Evolutionary conservation across 1,284 basidiomycete species (phyloP).

Genomic region (Rhodotorula sp.): DNA sequence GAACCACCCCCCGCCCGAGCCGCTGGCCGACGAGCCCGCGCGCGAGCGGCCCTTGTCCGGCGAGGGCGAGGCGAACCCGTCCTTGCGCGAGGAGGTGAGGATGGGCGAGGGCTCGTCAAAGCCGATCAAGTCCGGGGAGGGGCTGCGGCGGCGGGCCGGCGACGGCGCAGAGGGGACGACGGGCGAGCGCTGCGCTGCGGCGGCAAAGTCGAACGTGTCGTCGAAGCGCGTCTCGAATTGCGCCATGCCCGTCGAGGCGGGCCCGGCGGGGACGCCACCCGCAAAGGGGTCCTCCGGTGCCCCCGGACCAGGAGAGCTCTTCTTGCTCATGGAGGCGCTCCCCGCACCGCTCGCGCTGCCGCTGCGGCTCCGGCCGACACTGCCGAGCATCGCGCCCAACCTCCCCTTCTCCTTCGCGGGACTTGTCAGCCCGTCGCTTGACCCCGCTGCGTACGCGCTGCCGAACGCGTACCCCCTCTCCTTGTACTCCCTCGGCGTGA

Average conservation of each 20-base stretch:
- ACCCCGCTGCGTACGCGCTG: slow-evolving; percentile 21
- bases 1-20: neutral
- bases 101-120: neutral
- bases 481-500: slow-evolving; percentile 13
- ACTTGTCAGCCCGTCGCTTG: neutral
- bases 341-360: slow-evolving; percentile 5
- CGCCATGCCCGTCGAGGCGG: neutral
- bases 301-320: neutral
- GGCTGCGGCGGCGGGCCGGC: neutral
- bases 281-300: slow-evolving; percentile 15
- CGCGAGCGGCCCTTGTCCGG: neutral
- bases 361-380: slow-evolving; percentile 2
- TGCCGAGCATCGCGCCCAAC: slow-evolving; percentile 3
- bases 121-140: neutral
- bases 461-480: slow-evolving; percentile 37
- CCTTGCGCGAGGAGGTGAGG: neutral
- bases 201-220: slow-evolving; percentile 1
- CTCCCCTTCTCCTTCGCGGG: neutral
- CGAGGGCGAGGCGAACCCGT: neutral
- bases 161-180: neutral
- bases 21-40: neutral
- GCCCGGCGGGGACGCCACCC: neutral
- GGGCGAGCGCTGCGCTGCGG: neutral
- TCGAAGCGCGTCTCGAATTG: slow-evolving; percentile 28
- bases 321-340: neutral